Evolutionary conservation across 2,329 filamentous ascomycete genomes (phyloP), one percentile per base, ranked within the genome.

Genomic region (Pseudocercospora vitis): DNA sequence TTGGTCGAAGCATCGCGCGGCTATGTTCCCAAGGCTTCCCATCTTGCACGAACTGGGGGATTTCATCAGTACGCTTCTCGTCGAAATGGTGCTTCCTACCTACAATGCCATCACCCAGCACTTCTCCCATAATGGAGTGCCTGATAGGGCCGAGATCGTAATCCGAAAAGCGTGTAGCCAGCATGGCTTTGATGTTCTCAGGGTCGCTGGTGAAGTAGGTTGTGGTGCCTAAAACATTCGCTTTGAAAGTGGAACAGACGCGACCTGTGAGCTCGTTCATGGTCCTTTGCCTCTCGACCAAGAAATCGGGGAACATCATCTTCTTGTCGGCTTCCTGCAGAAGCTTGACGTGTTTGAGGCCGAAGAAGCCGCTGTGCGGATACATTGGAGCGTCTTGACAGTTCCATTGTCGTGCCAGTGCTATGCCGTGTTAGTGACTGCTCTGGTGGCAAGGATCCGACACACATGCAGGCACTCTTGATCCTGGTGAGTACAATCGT

Each of bases 21-120:
- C 63, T 67, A 48, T 72, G 70, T 48, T 69, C 65, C 71, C 71
- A 73, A 40, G 56, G 40, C 47, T 65, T 63, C 19, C 70, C 71
- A 49, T 72, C 68, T 39, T 65, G 61, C 3, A 65, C 61, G 49
- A 71, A 71, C 39, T 60, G 23, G 48, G 46, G 8, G 59, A n/a
- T 50, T 11, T 14, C 12, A 29, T 14, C 7, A n/a, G 14, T 1
- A 18, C 14, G 14, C 21, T 18, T 29, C 28, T 42, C 35, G 14
- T 12, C 23, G 37, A 24, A 37, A 26, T 3, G 11, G 16, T 14
- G 19, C 8, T 9, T 14, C 4, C n/a, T 42, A 54, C 56, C 32
- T 37, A 58, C 56, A 42, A 71, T 70, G 12, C 68, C 68, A 50
- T 66, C 61, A 12, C 69, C 69, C 2, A 71, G 58, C 8, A 62